These are phyloP conservation scores for Chlorophyllum brunneum DNA, from an alignment of 768 basidiomycete species.

Conservation along the genomic window DNA sequence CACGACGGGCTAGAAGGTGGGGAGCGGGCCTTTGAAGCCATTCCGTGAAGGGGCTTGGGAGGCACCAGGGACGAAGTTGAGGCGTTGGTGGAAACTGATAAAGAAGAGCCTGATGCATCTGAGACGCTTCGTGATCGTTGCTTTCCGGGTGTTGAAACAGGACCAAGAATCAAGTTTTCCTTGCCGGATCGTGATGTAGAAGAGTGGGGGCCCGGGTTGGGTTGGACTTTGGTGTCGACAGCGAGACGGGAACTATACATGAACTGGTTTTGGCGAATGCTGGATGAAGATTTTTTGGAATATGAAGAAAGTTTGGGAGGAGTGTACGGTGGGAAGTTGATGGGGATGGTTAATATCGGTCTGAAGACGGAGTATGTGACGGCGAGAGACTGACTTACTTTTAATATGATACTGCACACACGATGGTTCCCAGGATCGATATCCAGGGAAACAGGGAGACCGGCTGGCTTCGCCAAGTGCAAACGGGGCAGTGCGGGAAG, in stretches of 20 bases:
- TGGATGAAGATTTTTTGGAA: not conserved
- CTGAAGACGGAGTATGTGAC: not conserved
- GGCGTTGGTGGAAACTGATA: constrained; percentile 54
- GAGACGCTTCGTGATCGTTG: constrained; percentile 47
- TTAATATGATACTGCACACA: not conserved
- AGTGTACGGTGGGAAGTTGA: not conserved
- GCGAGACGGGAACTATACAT: constrained; percentile 45
- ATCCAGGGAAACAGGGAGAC: no score
- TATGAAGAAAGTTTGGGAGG: not conserved
- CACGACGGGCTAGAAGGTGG: constrained; percentile 40
- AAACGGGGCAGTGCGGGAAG: no score
- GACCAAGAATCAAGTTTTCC: constrained; percentile 26
- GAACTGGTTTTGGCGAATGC: not conserved
- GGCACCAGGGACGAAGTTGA: constrained; percentile 47
- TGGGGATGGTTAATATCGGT: constrained; percentile 2
- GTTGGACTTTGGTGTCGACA: constrained; percentile 43
- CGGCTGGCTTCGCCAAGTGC: no score
- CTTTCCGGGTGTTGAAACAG: constrained; percentile 27
- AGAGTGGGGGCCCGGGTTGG: constrained; percentile 28
- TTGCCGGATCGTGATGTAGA: constrained; percentile 23
- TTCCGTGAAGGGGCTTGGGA: constrained; percentile 24
- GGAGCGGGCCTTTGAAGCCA: constrained; percentile 18
- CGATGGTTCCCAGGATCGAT: not conserved
- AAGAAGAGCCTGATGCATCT: constrained; percentile 53
- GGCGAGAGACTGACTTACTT: not conserved